phyloP scores from a whole-genome alignment of 371 early-diverging fungal species.

The Mortierella sp. region DNA sequence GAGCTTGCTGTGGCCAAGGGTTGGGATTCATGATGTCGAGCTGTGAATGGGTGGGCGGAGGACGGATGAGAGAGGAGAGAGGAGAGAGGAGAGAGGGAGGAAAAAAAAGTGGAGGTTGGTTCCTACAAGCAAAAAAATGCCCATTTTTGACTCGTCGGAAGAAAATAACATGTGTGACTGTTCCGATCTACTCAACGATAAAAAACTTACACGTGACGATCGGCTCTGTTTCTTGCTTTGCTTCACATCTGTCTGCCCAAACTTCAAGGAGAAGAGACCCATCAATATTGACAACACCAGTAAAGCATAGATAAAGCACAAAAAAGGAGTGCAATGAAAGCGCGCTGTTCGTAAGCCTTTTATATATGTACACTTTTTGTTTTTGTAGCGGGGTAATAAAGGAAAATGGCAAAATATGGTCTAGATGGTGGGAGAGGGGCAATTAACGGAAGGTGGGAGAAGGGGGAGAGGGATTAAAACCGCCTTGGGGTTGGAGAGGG shows the following conservation, averaged over 20 bases:
- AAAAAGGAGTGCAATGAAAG: background rate
- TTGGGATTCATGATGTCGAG: slow-evolving; percentile 45
- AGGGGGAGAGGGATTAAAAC: background rate
- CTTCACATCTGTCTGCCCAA: too few relatives aligned
- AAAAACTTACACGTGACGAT: too few relatives aligned
- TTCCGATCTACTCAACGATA: too few relatives aligned
- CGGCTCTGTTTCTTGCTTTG: too few relatives aligned
- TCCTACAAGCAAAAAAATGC: background rate
- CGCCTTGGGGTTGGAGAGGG: slow-evolving; percentile 24
- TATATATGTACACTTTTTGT: slow-evolving; percentile 13
- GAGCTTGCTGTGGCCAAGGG: slow-evolving; percentile 45
- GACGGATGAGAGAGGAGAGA: background rate
- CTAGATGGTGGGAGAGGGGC: background rate
- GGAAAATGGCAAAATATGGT: background rate
- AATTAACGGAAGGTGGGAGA: background rate
- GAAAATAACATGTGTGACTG: slow-evolving; percentile 1
- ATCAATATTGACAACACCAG: too few relatives aligned
- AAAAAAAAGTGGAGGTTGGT: background rate
- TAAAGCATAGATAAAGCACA: too few relatives aligned
- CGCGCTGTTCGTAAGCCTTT: background rate
- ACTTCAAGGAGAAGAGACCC: too few relatives aligned
- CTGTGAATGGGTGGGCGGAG: too few relatives aligned
- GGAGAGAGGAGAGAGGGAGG: background rate
- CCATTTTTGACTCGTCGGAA: background rate
- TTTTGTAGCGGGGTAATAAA: background rate